Evolutionary conservation across 176 grass and related monocot genomes (phyloP), one percentile per base, ranked within the genome.

Genomic region (Aegilops umbellulata): DNA sequence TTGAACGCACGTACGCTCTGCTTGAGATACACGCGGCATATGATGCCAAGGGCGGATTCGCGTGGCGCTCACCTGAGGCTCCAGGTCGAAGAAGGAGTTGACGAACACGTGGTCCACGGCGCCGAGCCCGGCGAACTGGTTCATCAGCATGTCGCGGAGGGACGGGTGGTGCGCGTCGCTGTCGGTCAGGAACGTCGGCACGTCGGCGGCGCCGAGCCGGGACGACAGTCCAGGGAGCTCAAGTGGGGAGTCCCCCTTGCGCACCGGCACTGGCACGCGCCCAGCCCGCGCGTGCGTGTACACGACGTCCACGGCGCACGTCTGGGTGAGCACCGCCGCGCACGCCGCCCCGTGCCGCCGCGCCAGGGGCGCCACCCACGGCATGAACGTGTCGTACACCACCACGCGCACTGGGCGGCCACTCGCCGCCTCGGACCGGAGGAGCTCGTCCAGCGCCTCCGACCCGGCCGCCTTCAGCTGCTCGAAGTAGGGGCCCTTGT

Each of bases 241-340:
- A 20, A 81, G 69, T 2, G 85, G 79, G 6, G n/a, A 35, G 2
- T 31, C 80, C 29, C 29, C 71, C 1, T 31, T 47, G 35, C 23
- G 42, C 46, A 92, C 85, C 71, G 93, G 90, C 22, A 79, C 10
- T 11, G 68, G 14, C 20, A 95, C 38, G 62, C 25, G 67, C 32
- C 84, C 86, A 34, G 73, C 68, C 39, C 31, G 71, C 6, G 78
- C 85, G 85, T 92, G 93, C 46, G 34, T 86, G 80, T 90, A 95
- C 57, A 88, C 49, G 0, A 81, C 30, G 82, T 92, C 79, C 17
- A 90, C 93, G 31, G 87, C 67, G 47, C 90, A 90, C 41, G 85
- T 58, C 88, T 95, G 90, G 53, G 93, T 95, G 79, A 95, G 83
- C 85, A 95, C 92, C 41, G 93, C 78, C 2, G 87, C 90, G 23